phyloP scores from a whole-genome alignment of 2,329 filamentous ascomycete species.

The Exutisphaerella laricina region DNA sequence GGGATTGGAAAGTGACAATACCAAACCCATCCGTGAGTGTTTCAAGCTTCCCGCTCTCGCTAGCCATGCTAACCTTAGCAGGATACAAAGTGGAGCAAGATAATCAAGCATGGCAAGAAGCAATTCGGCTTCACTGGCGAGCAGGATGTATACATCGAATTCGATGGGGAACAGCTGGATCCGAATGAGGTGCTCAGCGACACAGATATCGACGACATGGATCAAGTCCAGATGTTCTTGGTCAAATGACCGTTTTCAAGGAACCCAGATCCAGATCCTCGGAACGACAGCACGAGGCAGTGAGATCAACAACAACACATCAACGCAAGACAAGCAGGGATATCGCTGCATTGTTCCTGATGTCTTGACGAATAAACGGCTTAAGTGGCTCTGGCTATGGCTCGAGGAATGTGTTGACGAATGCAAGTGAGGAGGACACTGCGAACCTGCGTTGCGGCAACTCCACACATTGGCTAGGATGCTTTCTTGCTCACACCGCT shows the following conservation, averaged over 20 bases:
- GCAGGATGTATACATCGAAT: conserved; percentile 57
- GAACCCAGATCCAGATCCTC: not conserved
- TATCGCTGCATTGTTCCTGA: conserved; percentile 4
- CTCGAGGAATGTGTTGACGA: conserved; percentile 1
- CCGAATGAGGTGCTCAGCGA: conserved; percentile 56
- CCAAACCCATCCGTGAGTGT: too few species aligned
- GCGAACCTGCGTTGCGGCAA: too few species aligned
- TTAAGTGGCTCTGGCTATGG: too few species aligned
- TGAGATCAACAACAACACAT: not conserved
- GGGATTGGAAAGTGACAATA: conserved; percentile 49
- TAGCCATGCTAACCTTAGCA: too few species aligned
- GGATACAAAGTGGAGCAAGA: conserved; percentile 55
- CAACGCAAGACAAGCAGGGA: conserved; percentile 2
- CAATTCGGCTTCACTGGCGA: conserved; percentile 48
- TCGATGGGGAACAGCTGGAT: conserved; percentile 69
- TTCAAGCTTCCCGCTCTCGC: too few species aligned
- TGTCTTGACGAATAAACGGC: conserved; percentile 1
- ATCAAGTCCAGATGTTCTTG: conserved; percentile 68
- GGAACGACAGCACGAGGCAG: conserved; percentile 2
- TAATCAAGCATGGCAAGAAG: conserved; percentile 58
- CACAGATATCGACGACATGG: conserved; percentile 68
- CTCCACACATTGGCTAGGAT: too few species aligned
- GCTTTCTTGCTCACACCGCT: too few species aligned
- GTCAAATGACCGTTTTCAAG: conserved; percentile 36
- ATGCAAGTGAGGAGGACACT: too few species aligned